Base-by-base conservation (phyloP, 495 filamentous ascomycete genomes). In the Clavariopsis aquatica region DNA sequence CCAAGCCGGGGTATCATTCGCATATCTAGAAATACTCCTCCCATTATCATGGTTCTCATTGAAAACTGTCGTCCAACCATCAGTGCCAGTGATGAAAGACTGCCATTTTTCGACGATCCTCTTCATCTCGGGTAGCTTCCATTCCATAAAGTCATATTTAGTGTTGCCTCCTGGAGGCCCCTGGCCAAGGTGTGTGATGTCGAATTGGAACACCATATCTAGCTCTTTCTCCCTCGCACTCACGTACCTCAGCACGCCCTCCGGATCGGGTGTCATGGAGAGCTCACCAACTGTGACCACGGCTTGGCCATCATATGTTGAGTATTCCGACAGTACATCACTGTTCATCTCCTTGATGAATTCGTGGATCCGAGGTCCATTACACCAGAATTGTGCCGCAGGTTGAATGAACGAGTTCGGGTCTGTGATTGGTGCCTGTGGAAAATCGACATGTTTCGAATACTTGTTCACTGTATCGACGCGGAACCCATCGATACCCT, bases 191-290 rank as follows among this genome's bases (percentile, higher is more conserved):
- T 71, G 57, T 36, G 70, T 70, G 26, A 73, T 57, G 43, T 77
- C 72, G 69, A 77, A 77, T 28, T 74, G 65, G 63, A 77, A 76
- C 17, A 75, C 58, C 72, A 75, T 75, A 26, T 74, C 63, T 7
- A 77, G 61, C 62, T 71, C 49, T 41, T 71, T 66, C 17, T 67
- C 22, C 4, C 31, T 19, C 12, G 66, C 52, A 23, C 55, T 52
- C 8, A 75, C 66, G 41, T 70, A 73, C 15, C 20, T 19, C 5
- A 73, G 34, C 12, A 77, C 58, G 31, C 41, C 47, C 23, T 56
- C 60, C 1, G 62, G 45, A 19, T 77, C 72, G 6, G 52, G 68
- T 9, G 67, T 71, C 46, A 53, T 20, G 0, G 70, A 65, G 19
- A 66, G 61, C 54, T 77, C 75, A 22, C 75, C 75, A 15, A 77